Percentiles rank a stretch among this genome's conserved stretches.
Evolutionary conservation across 768 basidiomycete genomes (phyloP).

Genomic region (Neoboletus magnificus): DNA sequence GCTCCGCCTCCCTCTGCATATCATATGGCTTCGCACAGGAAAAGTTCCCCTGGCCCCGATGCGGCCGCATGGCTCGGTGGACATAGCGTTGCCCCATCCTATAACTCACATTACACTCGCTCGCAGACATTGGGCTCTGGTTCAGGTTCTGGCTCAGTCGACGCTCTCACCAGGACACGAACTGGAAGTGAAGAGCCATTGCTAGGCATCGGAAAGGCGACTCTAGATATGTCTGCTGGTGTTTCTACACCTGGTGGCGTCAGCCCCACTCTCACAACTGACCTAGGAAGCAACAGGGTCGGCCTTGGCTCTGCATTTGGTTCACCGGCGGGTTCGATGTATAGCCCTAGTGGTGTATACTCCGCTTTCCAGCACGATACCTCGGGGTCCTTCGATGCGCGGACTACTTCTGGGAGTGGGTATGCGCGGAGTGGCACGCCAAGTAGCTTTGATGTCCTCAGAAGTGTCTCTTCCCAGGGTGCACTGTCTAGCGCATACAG

Average conservation of each 20-base stretch:
- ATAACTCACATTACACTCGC: conserved; percentile 23
- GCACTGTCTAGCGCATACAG: conserved; percentile 22
- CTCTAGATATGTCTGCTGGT: conserved; percentile 5
- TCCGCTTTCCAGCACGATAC: conserved; percentile 12
- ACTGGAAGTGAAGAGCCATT: conserved; percentile 32
- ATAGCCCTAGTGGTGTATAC: conserved; percentile 14
- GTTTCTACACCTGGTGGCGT: conserved; percentile 6
- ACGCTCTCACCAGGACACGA: conserved; percentile 26
- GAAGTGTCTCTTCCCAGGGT: conserved; percentile 33
- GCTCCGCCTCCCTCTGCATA: conserved; percentile 30
- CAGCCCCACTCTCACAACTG: conserved; percentile 2
- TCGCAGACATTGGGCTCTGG: conserved; percentile 31
- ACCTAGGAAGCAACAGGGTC: conserved; percentile 6
- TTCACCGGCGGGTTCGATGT: conserved; percentile 21
- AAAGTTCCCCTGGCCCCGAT: conserved; percentile 30
- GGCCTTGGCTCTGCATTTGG: conserved; percentile 32
- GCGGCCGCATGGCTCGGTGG: conserved; percentile 25
- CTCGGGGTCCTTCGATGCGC: conserved; percentile 18
- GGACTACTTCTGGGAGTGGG: conserved; percentile 21
- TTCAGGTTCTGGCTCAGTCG: conserved; percentile 24
- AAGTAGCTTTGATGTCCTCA: conserved; percentile 25
- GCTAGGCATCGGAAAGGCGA: conserved; percentile 14
- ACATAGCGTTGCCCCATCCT: conserved; percentile 24
- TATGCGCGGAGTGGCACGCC: conserved; percentile 25
- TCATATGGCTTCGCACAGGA: conserved; percentile 9